These are phyloP conservation scores for Verruconis gallopava DNA, from an alignment of 2,329 filamentous ascomycete genomes.

Conservation along the genomic window DNA sequence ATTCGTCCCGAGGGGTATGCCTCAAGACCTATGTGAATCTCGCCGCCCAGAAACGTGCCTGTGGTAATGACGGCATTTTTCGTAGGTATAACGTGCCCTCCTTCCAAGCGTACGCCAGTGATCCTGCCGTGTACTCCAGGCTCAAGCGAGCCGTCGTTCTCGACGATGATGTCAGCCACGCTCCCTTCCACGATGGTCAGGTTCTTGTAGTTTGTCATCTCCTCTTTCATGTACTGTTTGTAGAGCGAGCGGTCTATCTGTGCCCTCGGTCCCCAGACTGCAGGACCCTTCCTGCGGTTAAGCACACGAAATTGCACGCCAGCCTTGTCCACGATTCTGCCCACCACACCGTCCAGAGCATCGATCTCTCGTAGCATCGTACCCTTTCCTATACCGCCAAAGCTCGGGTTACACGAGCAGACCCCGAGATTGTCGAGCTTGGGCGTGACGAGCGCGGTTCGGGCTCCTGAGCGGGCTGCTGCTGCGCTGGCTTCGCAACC, in stretches of 20 bases:
- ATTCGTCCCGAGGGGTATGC: conserved; percentile 78
- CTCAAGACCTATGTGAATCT: conserved; percentile 84
- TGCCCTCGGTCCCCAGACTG: conserved; percentile 91
- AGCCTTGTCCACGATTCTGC: conserved; percentile 81
- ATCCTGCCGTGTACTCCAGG: conserved; percentile 54
- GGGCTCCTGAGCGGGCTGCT: conserved; percentile 75
- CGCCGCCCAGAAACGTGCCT: conserved; percentile 85
- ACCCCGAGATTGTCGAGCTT: conserved; percentile 80
- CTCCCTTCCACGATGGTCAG: conserved; percentile 72
- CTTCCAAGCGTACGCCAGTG: conserved; percentile 73
- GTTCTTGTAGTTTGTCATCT: conserved; percentile 65
- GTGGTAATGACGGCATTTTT: conserved; percentile 86
- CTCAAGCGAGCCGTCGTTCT: conserved; percentile 37
- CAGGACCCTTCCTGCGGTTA: conserved; percentile 81
- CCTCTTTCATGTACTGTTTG: conserved; percentile 78
- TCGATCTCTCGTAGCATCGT: conserved; percentile 94
- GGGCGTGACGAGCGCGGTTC: conserved; percentile 81
- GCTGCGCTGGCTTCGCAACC: conserved; percentile 89
- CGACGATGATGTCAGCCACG: conserved; percentile 80
- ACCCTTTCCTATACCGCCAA: conserved; percentile 96
- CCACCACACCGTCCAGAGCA: conserved; percentile 80
- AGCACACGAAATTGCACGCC: conserved; percentile 87
- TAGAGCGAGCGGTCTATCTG: conserved; percentile 91
- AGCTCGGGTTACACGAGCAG: conserved; percentile 93
- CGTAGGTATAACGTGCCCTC: conserved; percentile 70